Percentiles rank a stretch among this genome's conserved stretches.
Conservation (phyloP, 2,329 filamentous ascomycete species). For the Arthrobotrys pseudoclavata region DNA sequence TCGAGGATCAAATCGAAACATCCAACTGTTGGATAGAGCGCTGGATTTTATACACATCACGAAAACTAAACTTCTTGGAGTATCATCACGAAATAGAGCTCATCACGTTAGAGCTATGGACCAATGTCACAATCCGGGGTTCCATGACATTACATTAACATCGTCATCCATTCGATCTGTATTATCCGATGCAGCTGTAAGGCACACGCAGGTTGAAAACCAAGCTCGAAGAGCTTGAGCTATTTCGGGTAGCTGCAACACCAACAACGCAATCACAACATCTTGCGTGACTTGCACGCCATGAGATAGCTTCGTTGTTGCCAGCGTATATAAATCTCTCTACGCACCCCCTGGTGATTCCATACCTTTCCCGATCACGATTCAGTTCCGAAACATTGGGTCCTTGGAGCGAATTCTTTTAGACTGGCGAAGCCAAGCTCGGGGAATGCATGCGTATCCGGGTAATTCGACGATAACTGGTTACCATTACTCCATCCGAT, state of each 20-base stretch:
- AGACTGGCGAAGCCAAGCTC: not conserved
- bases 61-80: too few relatives aligned
- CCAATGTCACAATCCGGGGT: slow-evolving; percentile 17
- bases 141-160: not conserved
- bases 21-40: not conserved
- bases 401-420: slow-evolving; percentile 34
- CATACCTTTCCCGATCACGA: not conserved
- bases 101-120: not conserved
- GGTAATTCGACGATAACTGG: slow-evolving; percentile 29
- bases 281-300: slow-evolving; percentile 52
- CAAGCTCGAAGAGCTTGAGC: slow-evolving; percentile 51
- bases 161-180: slow-evolving; percentile 11
- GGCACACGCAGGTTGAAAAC: slow-evolving; percentile 6
- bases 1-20: not conserved
- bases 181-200: slow-evolving; percentile 12
- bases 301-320: not conserved
- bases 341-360: not conserved
- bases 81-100: not conserved
- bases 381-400: not conserved
- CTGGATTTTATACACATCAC: not conserved
- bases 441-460: slow-evolving; percentile 30
- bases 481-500: slow-evolving; percentile 6
- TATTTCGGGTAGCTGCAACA: slow-evolving; percentile 40
- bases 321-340: not conserved
- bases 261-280: slow-evolving; percentile 33